Evolutionary conservation across 2,329 filamentous ascomycete genomes (phyloP), one percentile per base, ranked within the genome.

Genomic region (Diaporthe nobilis): DNA sequence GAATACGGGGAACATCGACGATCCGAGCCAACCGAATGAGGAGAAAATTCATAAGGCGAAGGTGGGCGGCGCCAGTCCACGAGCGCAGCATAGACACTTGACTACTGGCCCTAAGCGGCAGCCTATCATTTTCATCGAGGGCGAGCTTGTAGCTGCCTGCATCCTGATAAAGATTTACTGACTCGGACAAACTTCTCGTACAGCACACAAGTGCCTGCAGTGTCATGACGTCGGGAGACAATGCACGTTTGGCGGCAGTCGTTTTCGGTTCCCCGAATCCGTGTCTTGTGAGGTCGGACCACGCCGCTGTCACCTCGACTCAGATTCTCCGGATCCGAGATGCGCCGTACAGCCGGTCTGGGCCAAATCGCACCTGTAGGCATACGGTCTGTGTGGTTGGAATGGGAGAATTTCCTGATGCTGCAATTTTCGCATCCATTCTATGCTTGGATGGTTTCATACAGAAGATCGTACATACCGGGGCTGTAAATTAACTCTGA

Each of bases 391-490:
- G 17, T 17, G 37, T 65, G 31, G 47, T 44, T 55, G 34, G 34
- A 55, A 55, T 58, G 75, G 68, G 72, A 55, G 65, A 72, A 58
- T 51, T 28, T 70, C 37, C 39, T 49, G 42, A 37, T 55, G 42
- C 17, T 47, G 28, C 20, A 25, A 39, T 61, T 60, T 28, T 34
- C 53, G 31, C 63, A 44, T 65, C 65, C 63, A 17, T 28, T 42
- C 51, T 68, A 68, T 60, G 67, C 57, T 28, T 51, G 34, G 34
- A 20, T 73, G 57, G n/a, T 49, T 25, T 53, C 31, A 49, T 75
- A 75, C 70, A 77, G 53, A 44, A 68, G 25, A 37, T 72, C 37
- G 68, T 70, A 75, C 75, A 76, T 55, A 71, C 58, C 67, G 51
- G 42, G 42, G n/a, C 1, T 22, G 57, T 47, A 22, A 37, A 68